phyloP scores from a whole-genome alignment of 2,329 filamentous ascomycete genomes.

The Coniella lustricola region DNA sequence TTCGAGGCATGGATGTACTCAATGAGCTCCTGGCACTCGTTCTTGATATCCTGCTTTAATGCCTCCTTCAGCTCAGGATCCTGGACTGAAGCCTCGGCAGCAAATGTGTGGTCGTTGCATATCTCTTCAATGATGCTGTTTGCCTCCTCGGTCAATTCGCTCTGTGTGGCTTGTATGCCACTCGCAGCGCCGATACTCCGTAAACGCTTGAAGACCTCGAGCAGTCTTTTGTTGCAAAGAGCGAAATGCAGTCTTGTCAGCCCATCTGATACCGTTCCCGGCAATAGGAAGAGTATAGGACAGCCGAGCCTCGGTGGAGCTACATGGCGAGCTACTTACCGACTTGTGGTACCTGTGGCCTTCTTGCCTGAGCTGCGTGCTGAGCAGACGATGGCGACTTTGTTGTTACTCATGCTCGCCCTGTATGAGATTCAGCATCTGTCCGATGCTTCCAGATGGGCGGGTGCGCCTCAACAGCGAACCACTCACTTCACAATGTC shows the following conservation, averaged over 20 bases:
- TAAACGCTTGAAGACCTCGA: conserved; percentile 54
- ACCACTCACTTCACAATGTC: conserved; percentile 57
- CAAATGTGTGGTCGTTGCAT: conserved; percentile 70
- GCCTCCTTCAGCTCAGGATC: conserved; percentile 48
- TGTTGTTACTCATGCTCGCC: conserved; percentile 56
- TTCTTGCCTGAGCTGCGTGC: conserved; percentile 93
- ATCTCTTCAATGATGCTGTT: conserved; percentile 73
- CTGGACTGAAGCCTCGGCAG: conserved; percentile 57
- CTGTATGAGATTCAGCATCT: conserved; percentile 29
- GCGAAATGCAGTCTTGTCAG: not conserved
- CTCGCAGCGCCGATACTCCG: conserved; percentile 46
- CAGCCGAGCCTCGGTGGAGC: not conserved
- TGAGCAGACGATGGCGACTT: conserved; percentile 90
- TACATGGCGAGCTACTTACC: conserved; percentile 49
- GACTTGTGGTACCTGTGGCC: conserved; percentile 87
- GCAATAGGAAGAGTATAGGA: not conserved
- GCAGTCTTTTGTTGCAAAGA: conserved; percentile 33
- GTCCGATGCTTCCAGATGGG: conserved; percentile 1
- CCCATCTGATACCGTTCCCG: not conserved
- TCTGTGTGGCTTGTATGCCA: conserved; percentile 45
- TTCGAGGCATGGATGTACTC: conserved; percentile 63
- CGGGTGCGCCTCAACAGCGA: conserved; percentile 6
- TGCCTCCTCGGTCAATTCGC: conserved; percentile 55
- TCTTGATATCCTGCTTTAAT: conserved; percentile 61
- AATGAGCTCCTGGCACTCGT: conserved; percentile 72